phyloP scores from a whole-genome alignment of 2,329 filamentous ascomycete genomes.

The Pseudocercospora pini-densiflorae region DNA sequence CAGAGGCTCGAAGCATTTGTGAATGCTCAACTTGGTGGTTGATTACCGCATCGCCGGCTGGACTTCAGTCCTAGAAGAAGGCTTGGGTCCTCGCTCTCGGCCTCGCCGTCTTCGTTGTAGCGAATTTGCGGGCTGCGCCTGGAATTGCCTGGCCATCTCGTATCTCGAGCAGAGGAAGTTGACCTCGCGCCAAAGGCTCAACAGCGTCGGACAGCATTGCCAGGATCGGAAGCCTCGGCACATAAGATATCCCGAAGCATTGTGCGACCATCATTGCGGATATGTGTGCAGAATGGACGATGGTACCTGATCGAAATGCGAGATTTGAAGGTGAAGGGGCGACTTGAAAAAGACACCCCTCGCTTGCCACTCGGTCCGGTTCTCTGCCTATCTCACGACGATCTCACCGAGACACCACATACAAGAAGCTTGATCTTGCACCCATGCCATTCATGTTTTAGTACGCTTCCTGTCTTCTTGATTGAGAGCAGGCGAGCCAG shows the following conservation, averaged over 20 bases:
- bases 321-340: neutral
- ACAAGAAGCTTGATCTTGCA: neutral
- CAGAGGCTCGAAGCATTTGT: neutral
- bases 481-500: neutral
- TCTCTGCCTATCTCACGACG: slow-evolving; percentile 2
- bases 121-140: neutral
- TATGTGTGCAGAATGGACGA: neutral
- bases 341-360: neutral
- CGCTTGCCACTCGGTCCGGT: neutral
- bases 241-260: neutral
- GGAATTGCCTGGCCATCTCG: neutral
- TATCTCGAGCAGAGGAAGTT: neutral
- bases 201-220: slow-evolving; percentile 1
- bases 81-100: no score
- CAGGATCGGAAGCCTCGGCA: slow-evolving; percentile 5
- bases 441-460: neutral
- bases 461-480: neutral
- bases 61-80: neutral
- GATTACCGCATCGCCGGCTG: no score
- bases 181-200: neutral
- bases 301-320: neutral
- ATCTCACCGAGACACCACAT: neutral
- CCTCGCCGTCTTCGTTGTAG: no score
- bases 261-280: neutral
- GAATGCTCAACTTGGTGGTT: no score